Evolutionary conservation across 2,329 filamentous ascomycete genomes (phyloP).

Genomic region (Penicillium brasilianum): DNA sequence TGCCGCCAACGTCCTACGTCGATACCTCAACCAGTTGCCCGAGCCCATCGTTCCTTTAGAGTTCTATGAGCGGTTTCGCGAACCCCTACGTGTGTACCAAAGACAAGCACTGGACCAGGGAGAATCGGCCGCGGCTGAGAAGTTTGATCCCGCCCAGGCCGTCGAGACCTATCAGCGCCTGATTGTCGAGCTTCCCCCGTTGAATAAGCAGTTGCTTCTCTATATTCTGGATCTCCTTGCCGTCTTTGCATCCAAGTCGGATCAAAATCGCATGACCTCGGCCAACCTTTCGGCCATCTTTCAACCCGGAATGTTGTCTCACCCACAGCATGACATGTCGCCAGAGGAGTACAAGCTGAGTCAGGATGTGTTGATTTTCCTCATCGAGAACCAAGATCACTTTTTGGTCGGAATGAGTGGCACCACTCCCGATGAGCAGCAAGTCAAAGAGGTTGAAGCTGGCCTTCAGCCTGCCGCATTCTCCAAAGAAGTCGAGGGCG

Average conservation of each 20-base stretch:
- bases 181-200: constrained; percentile 88
- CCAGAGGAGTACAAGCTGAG: constrained; percentile 92
- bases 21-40: constrained; percentile 94
- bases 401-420: constrained; percentile 99
- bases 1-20: constrained; percentile 91
- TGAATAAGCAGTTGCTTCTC: constrained; percentile 90
- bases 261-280: constrained; percentile 95
- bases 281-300: constrained; percentile 96
- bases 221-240: constrained; percentile 96
- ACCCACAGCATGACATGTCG: constrained; percentile 93
- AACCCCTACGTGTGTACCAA: constrained; percentile 75
- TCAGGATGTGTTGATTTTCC: constrained; percentile 94
- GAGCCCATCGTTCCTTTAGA: constrained; percentile 95
- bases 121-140: constrained; percentile 71
- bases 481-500: constrained; percentile 69
- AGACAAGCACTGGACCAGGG: constrained; percentile 71
- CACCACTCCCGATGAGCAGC: constrained; percentile 90
- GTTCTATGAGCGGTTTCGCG: constrained; percentile 88
- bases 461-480: constrained; percentile 51
- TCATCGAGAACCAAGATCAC: constrained; percentile 98
- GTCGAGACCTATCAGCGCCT: constrained; percentile 84
- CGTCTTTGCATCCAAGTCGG: constrained; percentile 95
- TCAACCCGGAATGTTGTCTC: constrained; percentile 92
- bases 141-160: constrained; percentile 74
- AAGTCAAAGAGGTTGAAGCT: constrained; percentile 70